Evolutionary conservation across 352 stramenopile species (phyloP).

Genomic region (Pythium monospermum): DNA sequence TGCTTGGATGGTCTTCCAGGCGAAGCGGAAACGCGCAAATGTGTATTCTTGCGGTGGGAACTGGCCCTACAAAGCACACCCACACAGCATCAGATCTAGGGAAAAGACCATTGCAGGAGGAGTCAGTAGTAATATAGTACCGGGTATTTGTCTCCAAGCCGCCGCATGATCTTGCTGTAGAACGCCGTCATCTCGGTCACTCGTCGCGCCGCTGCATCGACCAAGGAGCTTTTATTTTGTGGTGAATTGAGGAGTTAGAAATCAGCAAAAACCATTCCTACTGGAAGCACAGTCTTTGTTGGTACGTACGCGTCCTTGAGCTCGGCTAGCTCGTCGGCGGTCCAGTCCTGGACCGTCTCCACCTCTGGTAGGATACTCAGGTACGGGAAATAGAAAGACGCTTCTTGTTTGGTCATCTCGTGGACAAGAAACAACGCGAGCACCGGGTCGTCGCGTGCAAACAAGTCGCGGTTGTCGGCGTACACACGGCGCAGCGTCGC

Average conservation of each 20-base stretch:
- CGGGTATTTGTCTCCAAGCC: conserved; percentile 43
- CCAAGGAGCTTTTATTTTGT: conserved; percentile 26
- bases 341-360: conserved; percentile 82
- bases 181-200: conserved; percentile 49
- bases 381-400: conserved; percentile 88
- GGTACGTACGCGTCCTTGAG: conserved; percentile 57
- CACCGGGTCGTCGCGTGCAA: conserved; percentile 75
- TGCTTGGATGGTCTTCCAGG: conserved; percentile 88
- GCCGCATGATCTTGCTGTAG: conserved; percentile 46
- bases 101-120: too few relatives aligned
- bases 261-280: neutral
- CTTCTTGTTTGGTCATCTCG: conserved; percentile 50
- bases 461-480: conserved; percentile 54
- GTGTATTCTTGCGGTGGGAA: conserved; percentile 55
- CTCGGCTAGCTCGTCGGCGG: conserved; percentile 44
- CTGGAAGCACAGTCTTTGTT: neutral
- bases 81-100: neutral
- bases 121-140: conserved; percentile 23
- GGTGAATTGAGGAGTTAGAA: neutral
- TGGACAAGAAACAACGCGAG: conserved; percentile 81
- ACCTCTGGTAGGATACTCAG: conserved; percentile 77
- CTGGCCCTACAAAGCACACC: conserved; percentile 25
- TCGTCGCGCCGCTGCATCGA: conserved; percentile 40
- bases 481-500: conserved; percentile 40
- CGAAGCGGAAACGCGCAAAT: conserved; percentile 66